Evolutionary conservation across 2,329 filamentous ascomycete species (phyloP).

Genomic region (Neofusicoccum sp.): DNA sequence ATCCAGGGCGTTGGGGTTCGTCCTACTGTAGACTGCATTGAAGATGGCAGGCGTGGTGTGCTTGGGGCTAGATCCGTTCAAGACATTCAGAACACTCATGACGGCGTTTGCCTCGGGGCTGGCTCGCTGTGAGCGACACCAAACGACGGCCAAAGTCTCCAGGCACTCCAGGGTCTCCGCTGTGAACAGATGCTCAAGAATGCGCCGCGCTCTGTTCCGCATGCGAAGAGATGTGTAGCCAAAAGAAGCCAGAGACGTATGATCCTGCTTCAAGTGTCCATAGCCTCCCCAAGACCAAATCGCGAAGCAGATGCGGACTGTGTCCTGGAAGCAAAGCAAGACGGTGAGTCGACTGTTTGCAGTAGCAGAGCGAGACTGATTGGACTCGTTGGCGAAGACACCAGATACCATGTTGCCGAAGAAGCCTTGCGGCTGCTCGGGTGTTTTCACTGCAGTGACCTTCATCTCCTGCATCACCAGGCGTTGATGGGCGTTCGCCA

Average conservation of each 20-base stretch:
- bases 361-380: slow-evolving; percentile 77
- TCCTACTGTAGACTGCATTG: slow-evolving; percentile 93
- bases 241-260: slow-evolving; percentile 76
- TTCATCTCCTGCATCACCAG: slow-evolving; percentile 75
- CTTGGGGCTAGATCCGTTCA: slow-evolving; percentile 88
- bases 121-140: slow-evolving; percentile 60
- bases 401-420: slow-evolving; percentile 95
- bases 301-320: slow-evolving; percentile 84
- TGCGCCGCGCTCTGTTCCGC: slow-evolving; percentile 82
- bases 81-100: slow-evolving; percentile 83
- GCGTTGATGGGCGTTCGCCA: slow-evolving; percentile 84
- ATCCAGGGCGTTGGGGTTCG: slow-evolving; percentile 80
- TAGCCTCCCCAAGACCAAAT: slow-evolving; percentile 94
- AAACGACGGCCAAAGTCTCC: slow-evolving; percentile 86
- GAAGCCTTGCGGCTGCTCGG: slow-evolving; percentile 82
- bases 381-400: slow-evolving; percentile 78
- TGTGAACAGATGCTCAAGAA: slow-evolving; percentile 89
- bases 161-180: slow-evolving; percentile 92
- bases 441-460: slow-evolving; percentile 69
- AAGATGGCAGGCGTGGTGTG: slow-evolving; percentile 93
- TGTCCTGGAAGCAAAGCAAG: slow-evolving; percentile 94
- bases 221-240: slow-evolving; percentile 88
- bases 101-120: slow-evolving; percentile 64
- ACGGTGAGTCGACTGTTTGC: slow-evolving; percentile 94
- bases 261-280: slow-evolving; percentile 60